These are phyloP conservation scores for Ministeria vibrans DNA, from an alignment of 78 protist genomes.

Conservation along the genomic window DNA sequence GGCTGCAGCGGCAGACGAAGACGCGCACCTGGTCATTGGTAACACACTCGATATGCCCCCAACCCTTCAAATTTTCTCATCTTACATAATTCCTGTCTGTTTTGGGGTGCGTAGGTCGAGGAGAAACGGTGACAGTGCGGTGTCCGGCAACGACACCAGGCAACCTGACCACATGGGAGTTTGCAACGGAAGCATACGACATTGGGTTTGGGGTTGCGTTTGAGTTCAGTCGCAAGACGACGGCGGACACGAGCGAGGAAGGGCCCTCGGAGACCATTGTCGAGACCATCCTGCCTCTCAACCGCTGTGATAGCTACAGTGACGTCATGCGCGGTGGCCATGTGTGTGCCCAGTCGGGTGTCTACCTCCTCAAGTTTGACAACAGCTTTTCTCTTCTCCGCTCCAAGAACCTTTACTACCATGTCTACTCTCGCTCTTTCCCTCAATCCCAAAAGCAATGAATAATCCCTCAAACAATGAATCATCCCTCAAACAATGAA, in stretches of 20 bases:
- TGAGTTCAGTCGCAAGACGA: not conserved
- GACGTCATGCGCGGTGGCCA: not conserved
- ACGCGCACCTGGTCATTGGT: too few relatives aligned
- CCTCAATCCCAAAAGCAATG: too few relatives aligned
- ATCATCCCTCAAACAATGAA: too few relatives aligned
- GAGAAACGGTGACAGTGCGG: not conserved
- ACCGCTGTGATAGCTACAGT: not conserved
- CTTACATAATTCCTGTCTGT: too few relatives aligned
- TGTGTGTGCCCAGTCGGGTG: not conserved
- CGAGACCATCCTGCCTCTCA: not conserved
- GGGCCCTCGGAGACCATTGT: not conserved
- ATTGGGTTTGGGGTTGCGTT: conserved; percentile 3
- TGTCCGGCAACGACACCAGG: not conserved
- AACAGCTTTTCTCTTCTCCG: not conserved
- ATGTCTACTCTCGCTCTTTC: not conserved
- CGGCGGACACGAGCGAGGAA: not conserved
- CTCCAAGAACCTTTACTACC: not conserved
- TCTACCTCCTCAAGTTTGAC: not conserved
- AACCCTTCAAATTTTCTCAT: too few relatives aligned
- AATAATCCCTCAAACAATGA: too few relatives aligned
- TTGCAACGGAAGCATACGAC: not conserved
- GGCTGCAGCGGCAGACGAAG: too few relatives aligned
- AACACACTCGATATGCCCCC: too few relatives aligned
- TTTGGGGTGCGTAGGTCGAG: too few relatives aligned
- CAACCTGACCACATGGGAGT: conserved; percentile 3